Evolutionary conservation across 2,329 filamentous ascomycete genomes (phyloP), one percentile per base, ranked within the genome.

Genomic region (Drechslerella coelobrocha): DNA sequence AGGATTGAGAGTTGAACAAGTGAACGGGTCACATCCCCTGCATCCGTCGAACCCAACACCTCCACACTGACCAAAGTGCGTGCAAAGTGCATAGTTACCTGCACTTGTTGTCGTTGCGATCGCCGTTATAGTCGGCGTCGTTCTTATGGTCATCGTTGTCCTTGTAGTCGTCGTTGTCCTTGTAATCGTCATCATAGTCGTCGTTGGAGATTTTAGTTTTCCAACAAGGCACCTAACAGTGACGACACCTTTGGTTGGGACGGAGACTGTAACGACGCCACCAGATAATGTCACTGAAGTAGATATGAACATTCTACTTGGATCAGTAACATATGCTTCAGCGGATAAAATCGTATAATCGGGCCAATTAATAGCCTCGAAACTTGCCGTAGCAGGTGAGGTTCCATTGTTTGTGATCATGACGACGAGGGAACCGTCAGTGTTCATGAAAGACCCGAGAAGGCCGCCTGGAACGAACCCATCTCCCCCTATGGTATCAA

Each of bases 391-490:
- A 39, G 74, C 65, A 9, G 74, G 66, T 19, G 61, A 56, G 39
- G 74, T 73, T 41, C 73, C 68, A 43, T 74, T 76, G 63, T 79
- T 78, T 59, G 79, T 78, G 50, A 80, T 75, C 68, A 79, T 78
- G 34, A 79, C 76, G 14, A 76, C 75, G 29, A 78, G 73, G 2
- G 48, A 76, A 4, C 78, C 77, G 72, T 80, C 78, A 2, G 63
- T 71, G 59, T 78, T 79, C 43, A 79, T 50, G 63, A 75, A 76
- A 5, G 71, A 66, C 1, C 59, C 62, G 17, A 62, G 72, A 4
- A 75, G 75, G 2, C 51, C 31, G 19, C 39, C 59, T 4, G 52
- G 34, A n/a, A 68, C 47, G 2, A 56, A 51, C 2, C 78, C 78
- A 2, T 72, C n/a, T n/a, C n/a, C n/a, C n/a, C n/a, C n/a, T n/a